Evolutionary conservation across 1,284 basidiomycete species (phyloP).

Genomic region (Pholiota adiposa): DNA sequence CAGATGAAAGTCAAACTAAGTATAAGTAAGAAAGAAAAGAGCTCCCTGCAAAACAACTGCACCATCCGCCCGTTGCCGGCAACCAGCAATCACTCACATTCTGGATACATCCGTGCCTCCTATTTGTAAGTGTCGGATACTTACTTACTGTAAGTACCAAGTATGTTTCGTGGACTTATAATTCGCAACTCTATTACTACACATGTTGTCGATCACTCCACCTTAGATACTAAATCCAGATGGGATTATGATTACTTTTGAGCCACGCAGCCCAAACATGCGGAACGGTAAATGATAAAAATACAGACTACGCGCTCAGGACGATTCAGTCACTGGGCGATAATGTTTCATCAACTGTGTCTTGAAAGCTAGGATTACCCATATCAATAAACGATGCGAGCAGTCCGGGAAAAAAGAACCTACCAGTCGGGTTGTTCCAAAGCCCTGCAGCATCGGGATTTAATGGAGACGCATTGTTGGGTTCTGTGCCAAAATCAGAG

Average conservation of each 20-base stretch:
- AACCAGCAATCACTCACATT: conserved; percentile 10
- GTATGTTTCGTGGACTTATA: too few species aligned
- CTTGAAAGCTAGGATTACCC: conserved; percentile 61
- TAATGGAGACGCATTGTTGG: conserved; percentile 86
- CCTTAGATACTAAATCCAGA: background rate
- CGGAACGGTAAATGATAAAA: background rate
- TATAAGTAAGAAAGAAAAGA: conserved; percentile 5
- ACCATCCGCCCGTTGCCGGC: conserved; percentile 9
- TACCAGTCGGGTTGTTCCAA: conserved; percentile 74
- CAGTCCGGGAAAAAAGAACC: conserved; percentile 17
- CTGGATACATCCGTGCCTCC: background rate
- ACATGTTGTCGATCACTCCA: background rate
- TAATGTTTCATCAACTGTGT: conserved; percentile 75
- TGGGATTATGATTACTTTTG: conserved; percentile 1
- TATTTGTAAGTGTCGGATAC: background rate
- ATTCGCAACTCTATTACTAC: background rate
- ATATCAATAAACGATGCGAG: conserved; percentile 8
- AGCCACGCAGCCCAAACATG: conserved; percentile 8
- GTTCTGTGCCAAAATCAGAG: conserved; percentile 55
- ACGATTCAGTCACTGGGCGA: conserved; percentile 56
- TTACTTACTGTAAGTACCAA: too few species aligned
- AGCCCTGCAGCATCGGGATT: conserved; percentile 82
- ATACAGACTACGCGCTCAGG: conserved; percentile 32
- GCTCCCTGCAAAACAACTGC: background rate
- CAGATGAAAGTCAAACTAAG: conserved; percentile 10